Evolutionary conservation across 257 asterid genomes (phyloP).

Genomic region (Echites panduratus): DNA sequence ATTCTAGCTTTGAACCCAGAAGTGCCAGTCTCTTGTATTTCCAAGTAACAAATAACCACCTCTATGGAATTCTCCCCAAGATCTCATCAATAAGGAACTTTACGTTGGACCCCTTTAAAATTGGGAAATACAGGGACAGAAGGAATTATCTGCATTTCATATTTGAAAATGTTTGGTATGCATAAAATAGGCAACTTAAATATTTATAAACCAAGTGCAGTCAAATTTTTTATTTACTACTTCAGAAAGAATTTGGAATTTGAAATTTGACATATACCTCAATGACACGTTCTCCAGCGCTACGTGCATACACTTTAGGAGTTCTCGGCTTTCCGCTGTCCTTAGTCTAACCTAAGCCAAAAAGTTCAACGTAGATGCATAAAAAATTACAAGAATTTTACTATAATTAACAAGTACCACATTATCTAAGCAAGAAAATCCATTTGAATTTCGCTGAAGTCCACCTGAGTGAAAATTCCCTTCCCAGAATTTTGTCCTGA

Average conservation of each 20-base stretch:
- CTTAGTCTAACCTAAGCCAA: constrained; percentile 25
- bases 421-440: not conserved
- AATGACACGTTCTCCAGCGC: constrained; percentile 25
- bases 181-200: not conserved
- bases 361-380: not conserved
- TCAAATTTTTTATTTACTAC: not conserved
- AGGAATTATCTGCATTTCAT: not conserved
- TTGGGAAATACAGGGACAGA: no score
- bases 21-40: no score
- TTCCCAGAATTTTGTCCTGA: constrained; percentile 16
- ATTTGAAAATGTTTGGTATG: not conserved
- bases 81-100: no score
- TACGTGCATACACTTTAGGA: constrained; percentile 15
- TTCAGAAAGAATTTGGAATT: not conserved
- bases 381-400: not conserved
- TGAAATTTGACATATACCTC: constrained; percentile 16
- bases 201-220: not conserved
- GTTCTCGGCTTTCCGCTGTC: constrained; percentile 18
- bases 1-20: no score
- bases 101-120: no score
- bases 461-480: constrained; percentile 19
- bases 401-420: not conserved
- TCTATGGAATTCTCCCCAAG: no score
- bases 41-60: no score
- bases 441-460: not conserved